Evolutionary conservation across 2,329 filamentous ascomycete genomes (phyloP).

Genomic region (Chaetomiaceae sp.): DNA sequence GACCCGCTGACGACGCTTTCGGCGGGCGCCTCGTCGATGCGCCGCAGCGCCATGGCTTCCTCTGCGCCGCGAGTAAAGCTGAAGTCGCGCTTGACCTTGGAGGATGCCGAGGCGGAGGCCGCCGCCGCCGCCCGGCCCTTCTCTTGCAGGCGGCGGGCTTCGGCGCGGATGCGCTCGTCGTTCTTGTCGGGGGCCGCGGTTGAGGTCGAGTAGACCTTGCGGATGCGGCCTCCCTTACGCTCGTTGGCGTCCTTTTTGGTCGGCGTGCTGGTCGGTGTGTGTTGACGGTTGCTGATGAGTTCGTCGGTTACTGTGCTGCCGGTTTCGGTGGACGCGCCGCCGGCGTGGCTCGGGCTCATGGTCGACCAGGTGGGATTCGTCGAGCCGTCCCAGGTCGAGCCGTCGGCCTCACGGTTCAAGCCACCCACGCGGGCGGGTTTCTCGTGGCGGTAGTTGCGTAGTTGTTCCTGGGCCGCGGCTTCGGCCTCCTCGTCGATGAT

Average conservation of each 20-base stretch:
- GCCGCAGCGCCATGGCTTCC: constrained; percentile 27
- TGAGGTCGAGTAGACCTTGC: constrained; percentile 60
- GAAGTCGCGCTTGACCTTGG: constrained; percentile 43
- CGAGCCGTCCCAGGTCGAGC: constrained; percentile 71
- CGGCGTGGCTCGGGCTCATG: constrained; percentile 21
- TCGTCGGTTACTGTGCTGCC: constrained; percentile 54
- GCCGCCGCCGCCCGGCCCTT: constrained; percentile 41
- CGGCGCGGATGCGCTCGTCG: constrained; percentile 51
- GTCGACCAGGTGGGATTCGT: constrained; percentile 62
- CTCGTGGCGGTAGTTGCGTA: constrained; percentile 82
- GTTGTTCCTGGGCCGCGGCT: constrained; percentile 59
- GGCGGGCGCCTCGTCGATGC: constrained; percentile 29
- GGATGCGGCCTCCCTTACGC: constrained; percentile 44
- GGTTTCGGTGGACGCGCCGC: constrained; percentile 20
- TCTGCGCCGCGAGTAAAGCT: constrained; percentile 48
- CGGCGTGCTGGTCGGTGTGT: constrained; percentile 52
- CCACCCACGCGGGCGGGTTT: constrained; percentile 83
- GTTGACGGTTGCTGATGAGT: constrained; percentile 55
- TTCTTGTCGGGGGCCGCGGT: constrained; percentile 55
- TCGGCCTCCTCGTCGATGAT: constrained; percentile 63
- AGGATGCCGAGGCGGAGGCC: not conserved
- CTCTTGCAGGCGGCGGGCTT: constrained; percentile 53
- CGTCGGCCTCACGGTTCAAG: constrained; percentile 77
- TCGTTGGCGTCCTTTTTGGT: constrained; percentile 35
- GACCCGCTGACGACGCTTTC: constrained; percentile 18